These are phyloP conservation scores for Pyrenophora seminiperda DNA, from an alignment of 2,329 filamentous ascomycete genomes.

Conservation along the genomic window DNA sequence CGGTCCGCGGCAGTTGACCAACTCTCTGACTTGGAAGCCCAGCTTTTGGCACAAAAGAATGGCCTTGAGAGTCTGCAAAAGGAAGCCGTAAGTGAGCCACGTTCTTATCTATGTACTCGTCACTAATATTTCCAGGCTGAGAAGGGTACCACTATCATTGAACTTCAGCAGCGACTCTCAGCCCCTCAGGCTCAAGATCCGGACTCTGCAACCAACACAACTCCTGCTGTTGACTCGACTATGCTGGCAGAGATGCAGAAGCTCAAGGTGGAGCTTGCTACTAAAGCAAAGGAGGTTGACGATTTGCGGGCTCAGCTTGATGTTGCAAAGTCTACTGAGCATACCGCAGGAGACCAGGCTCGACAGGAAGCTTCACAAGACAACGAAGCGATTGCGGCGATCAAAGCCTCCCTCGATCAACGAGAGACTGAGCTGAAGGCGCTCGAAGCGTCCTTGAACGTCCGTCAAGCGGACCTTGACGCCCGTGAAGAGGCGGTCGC, in stretches of 20 bases:
- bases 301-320: conserved; percentile 49
- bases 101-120: background rate
- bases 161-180: conserved; percentile 41
- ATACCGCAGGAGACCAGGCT: conserved; percentile 7
- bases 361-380: conserved; percentile 55
- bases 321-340: conserved; percentile 19
- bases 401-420: conserved; percentile 42
- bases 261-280: conserved; percentile 47
- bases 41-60: conserved; percentile 61
- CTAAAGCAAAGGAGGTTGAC: conserved; percentile 54
- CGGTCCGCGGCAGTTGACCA: conserved; percentile 48
- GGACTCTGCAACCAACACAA: conserved; percentile 15
- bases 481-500: conserved; percentile 23
- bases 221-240: conserved; percentile 6
- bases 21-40: conserved; percentile 42
- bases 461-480: conserved; percentile 52
- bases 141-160: conserved; percentile 48
- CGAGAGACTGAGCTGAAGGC: conserved; percentile 32
- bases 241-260: conserved; percentile 25
- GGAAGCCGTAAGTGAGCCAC: conserved; percentile 53
- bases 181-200: conserved; percentile 31
- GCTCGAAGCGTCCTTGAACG: conserved; percentile 55
- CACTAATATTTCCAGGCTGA: conserved; percentile 41
- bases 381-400: conserved; percentile 48
- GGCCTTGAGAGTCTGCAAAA: conserved; percentile 68